These are phyloP conservation scores for Suhomyces kunorum DNA, from an alignment of 1,139 yeast species.

Conservation along the genomic window DNA sequence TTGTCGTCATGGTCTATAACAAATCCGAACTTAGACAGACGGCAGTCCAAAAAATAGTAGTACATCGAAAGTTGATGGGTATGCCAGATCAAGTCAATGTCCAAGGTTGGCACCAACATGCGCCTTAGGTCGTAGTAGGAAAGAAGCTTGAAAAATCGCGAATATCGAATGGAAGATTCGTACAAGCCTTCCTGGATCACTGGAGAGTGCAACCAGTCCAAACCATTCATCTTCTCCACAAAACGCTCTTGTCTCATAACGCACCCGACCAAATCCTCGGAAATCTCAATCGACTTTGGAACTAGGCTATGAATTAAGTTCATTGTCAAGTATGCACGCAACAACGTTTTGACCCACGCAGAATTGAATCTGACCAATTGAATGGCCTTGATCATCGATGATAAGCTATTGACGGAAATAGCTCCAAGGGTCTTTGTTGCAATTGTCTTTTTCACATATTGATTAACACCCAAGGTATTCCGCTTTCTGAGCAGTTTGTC, in stretches of 20 bases:
- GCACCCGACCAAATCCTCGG: slow-evolving; percentile 35
- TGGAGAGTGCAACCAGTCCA: slow-evolving; percentile 33
- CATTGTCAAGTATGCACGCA: slow-evolving; percentile 21
- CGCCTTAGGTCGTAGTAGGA: slow-evolving; percentile 10
- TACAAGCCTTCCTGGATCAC: slow-evolving; percentile 21
- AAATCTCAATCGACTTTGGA: slow-evolving; percentile 17
- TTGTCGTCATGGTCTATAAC: slow-evolving; percentile 35
- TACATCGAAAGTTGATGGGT: slow-evolving; percentile 36
- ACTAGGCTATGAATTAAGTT: slow-evolving; percentile 26
- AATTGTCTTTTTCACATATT: slow-evolving; percentile 5
- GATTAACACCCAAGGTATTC: slow-evolving; percentile 7
- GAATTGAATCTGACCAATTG: not conserved
- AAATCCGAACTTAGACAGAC: slow-evolving; percentile 5
- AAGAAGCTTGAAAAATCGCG: slow-evolving; percentile 28
- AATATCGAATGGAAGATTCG: slow-evolving; percentile 27
- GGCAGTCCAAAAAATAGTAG: slow-evolving; percentile 27
- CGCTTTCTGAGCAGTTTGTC: slow-evolving; percentile 6
- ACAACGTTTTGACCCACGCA: slow-evolving; percentile 7
- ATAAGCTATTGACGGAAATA: not conserved
- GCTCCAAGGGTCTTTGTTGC: not conserved
- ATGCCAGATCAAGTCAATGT: slow-evolving; percentile 44
- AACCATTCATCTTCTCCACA: slow-evolving; percentile 29
- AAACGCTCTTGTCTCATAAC: slow-evolving; percentile 35
- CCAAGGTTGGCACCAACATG: slow-evolving; percentile 39
- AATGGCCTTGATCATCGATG: not conserved